Percentiles rank a stretch among this genome's conserved stretches.
Conservation (phyloP, 441 rosid genomes). For the Jatropha multifida region DNA sequence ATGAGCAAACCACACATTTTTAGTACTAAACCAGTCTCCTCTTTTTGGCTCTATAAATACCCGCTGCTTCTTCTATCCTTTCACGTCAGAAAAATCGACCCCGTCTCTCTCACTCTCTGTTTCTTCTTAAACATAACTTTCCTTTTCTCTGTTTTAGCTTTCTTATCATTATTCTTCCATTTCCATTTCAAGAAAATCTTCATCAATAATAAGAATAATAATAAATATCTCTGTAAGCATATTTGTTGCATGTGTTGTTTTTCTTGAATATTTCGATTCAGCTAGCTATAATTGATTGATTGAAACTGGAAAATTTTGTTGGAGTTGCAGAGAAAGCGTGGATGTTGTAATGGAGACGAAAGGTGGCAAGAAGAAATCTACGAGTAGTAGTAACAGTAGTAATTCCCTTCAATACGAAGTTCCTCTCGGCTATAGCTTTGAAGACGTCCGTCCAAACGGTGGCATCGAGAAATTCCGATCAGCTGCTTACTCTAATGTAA, state of each 20-base stretch:
- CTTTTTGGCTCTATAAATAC: constrained; percentile 6
- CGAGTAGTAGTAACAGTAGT: constrained; percentile 29
- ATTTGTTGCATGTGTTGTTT: not conserved
- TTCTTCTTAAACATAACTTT: too few species aligned
- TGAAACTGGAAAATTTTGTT: not conserved
- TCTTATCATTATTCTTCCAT: not conserved
- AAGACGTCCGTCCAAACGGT: constrained; percentile 61
- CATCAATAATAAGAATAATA: not conserved
- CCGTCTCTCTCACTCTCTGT: not conserved
- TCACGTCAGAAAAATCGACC: not conserved
- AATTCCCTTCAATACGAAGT: constrained; percentile 41
- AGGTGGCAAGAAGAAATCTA: constrained; percentile 43
- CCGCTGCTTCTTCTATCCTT: not conserved
- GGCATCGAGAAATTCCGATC: constrained; percentile 59
- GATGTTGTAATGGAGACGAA: constrained; percentile 54
- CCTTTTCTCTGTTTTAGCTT: not conserved
- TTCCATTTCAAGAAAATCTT: not conserved
- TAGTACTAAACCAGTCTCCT: not conserved
- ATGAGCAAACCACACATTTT: not conserved
- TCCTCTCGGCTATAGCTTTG: constrained; percentile 61
- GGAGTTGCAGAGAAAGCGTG: constrained; percentile 30
- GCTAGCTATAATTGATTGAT: too few species aligned
- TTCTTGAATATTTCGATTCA: not conserved
- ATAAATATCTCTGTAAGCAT: not conserved
- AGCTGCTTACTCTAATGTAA: constrained; percentile 61